A percentile compares a stretch with the other conserved stretches of the same genome.
These are phyloP conservation scores for Saitozyma sp. DNA, from an alignment of 768 basidiomycete species.

Conservation along the genomic window DNA sequence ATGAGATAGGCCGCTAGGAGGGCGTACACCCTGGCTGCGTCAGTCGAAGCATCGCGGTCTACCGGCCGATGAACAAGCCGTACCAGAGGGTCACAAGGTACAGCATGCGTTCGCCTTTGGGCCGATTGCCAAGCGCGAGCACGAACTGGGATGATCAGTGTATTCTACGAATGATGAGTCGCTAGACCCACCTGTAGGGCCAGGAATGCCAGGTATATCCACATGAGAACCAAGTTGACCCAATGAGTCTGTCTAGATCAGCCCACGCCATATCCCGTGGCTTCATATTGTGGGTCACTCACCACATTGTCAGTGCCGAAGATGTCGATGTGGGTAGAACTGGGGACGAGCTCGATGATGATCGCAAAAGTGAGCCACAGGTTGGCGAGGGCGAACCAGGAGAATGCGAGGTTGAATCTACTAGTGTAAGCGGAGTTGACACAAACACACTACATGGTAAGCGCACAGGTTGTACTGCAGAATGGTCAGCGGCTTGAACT, in stretches of 20 bases:
- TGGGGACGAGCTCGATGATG: slow-evolving; percentile 77
- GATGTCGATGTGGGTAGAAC: slow-evolving; percentile 55
- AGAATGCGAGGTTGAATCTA: slow-evolving; percentile 77
- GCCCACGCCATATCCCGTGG: background rate
- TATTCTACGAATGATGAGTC: background rate
- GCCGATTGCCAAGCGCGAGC: slow-evolving; percentile 74
- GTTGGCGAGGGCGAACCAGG: slow-evolving; percentile 91
- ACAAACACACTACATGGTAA: background rate
- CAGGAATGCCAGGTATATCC: slow-evolving; percentile 82
- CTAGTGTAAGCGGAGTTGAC: slow-evolving; percentile 40
- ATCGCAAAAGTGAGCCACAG: slow-evolving; percentile 95
- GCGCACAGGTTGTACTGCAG: slow-evolving; percentile 32
- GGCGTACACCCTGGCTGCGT: slow-evolving; percentile 73
- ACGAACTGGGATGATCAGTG: slow-evolving; percentile 57
- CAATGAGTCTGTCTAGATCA: slow-evolving; percentile 69
- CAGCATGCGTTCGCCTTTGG: slow-evolving; percentile 75
- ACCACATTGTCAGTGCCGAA: slow-evolving; percentile 75
- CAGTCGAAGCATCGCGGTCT: background rate
- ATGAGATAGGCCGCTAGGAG: slow-evolving; percentile 79
- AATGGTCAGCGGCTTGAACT: background rate
- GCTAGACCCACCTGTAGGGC: slow-evolving; percentile 63
- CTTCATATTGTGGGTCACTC: slow-evolving; percentile 40
- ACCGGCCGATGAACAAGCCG: background rate
- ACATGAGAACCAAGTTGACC: slow-evolving; percentile 78
- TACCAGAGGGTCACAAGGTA: slow-evolving; percentile 38